Evolutionary conservation across 75 land plant species (phyloP), one percentile per base, ranked within the genome.

Genomic region (Ceratopteris richardii): DNA sequence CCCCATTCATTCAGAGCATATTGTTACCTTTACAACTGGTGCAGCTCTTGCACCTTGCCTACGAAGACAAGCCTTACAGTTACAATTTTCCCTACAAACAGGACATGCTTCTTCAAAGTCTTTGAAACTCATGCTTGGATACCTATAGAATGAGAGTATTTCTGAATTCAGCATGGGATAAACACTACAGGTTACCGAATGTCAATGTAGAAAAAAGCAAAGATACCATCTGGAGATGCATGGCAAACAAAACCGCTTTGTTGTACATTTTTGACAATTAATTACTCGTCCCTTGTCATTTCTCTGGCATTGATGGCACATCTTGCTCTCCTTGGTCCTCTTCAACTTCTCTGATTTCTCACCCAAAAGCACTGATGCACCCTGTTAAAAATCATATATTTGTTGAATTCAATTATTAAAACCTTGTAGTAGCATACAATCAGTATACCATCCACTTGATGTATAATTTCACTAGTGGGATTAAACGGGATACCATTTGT

Each of bases 271-370:
- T 2, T 22, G 37, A 74, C 97, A 91, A 31, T 64, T 28, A 4
- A 91, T 74, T 10, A 91, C 86, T 4, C 65, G 53, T 0, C 88
- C 85, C 56, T 88, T 91, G 56, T 91, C 97, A 88, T 87, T 91
- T 57, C 89, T 66, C 59, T 88, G 82, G 33, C 97, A 91, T 47
- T 91, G 97, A 52, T 91, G 97, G 61, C 97, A 91, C 66, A 63
- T 77, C 67, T 65, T 57, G 63, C 75, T 77, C 60, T 56, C 39
- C 33, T 55, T 62, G 33, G 44, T 67, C 54, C 48, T 65, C 41
- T 56, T 55, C 42, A 21, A 24, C 50, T 6, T 13, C 1, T 19
- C 31, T 41, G 26, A 13, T 13, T 50, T 48, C 31, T 52, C 31
- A 39, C 44, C 25, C 26, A 30, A 5, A 25, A 9, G 23, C 1